phyloP scores from a whole-genome alignment of 2,329 filamentous ascomycete species.

The Fusarium papillatum region DNA sequence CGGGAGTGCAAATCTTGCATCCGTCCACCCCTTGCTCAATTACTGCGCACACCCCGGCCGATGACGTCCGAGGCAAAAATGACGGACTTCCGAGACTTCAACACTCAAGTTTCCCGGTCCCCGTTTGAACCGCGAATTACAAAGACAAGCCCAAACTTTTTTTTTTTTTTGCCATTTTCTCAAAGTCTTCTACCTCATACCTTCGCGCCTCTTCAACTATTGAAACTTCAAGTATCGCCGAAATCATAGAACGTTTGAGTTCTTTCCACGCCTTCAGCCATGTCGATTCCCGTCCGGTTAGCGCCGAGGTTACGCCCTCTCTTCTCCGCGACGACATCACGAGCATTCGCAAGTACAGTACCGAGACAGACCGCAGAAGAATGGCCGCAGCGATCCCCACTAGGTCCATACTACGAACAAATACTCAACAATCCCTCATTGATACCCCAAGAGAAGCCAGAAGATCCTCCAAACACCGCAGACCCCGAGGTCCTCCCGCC shows the following conservation, averaged over 20 bases:
- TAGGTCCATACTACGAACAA: slow-evolving; percentile 72
- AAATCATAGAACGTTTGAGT: not conserved
- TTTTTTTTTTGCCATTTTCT: not conserved
- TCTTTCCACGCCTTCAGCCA: slow-evolving; percentile 16
- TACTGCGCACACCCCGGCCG: slow-evolving; percentile 32
- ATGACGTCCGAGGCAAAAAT: slow-evolving; percentile 50
- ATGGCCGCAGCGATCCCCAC: slow-evolving; percentile 58
- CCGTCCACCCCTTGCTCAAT: not conserved
- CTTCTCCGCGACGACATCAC: slow-evolving; percentile 37
- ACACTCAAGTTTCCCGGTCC: slow-evolving; percentile 39
- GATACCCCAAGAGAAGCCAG: slow-evolving; percentile 56
- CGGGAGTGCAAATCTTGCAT: not conserved
- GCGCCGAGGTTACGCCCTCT: slow-evolving; percentile 48
- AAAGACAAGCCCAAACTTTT: slow-evolving; percentile 4
- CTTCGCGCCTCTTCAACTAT: not conserved
- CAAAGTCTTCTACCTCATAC: not conserved
- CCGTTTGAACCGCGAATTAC: slow-evolving; percentile 15
- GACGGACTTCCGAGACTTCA: slow-evolving; percentile 44
- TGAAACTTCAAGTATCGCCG: not conserved
- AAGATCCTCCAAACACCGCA: slow-evolving; percentile 58
- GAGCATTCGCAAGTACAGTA: slow-evolving; percentile 46
- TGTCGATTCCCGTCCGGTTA: slow-evolving; percentile 49
- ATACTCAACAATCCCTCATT: slow-evolving; percentile 63
- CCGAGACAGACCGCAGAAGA: slow-evolving; percentile 37
- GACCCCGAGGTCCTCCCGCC: slow-evolving; percentile 37